A percentile compares a stretch with the other conserved stretches of the same genome.
Evolutionary conservation across 169 alveolate species (phyloP).

Genomic region (Babesia divergens): DNA sequence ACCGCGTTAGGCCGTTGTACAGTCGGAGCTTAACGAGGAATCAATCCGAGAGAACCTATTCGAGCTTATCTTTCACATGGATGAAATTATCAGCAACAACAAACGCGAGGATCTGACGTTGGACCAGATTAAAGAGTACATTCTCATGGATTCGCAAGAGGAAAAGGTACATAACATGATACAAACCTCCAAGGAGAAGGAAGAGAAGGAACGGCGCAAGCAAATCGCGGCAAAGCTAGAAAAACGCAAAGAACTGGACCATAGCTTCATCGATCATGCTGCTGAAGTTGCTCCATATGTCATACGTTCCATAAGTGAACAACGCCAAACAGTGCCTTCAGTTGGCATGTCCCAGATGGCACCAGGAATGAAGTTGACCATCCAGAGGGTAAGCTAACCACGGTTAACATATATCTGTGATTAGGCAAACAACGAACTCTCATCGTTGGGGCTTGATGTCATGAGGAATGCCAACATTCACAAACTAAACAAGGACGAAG

Average conservation of each 20-base stretch:
- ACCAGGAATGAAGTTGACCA: constrained; percentile 20
- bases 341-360: not conserved
- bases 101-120: constrained; percentile 67
- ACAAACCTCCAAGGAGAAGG: constrained; percentile 76
- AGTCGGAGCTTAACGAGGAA: constrained; percentile 67
- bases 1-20: constrained; percentile 22
- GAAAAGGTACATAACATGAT: constrained; percentile 72
- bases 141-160: constrained; percentile 79
- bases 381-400: not conserved
- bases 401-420: not conserved
- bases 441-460: not conserved
- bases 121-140: constrained; percentile 73
- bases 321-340: not conserved
- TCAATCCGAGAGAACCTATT: constrained; percentile 69
- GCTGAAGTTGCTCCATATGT: not conserved
- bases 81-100: constrained; percentile 72
- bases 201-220: constrained; percentile 85
- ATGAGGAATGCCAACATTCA: constrained; percentile 5
- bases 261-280: constrained; percentile 19
- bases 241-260: constrained; percentile 78
- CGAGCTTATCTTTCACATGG: constrained; percentile 75
- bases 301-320: not conserved
- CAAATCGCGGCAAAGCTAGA: constrained; percentile 86
- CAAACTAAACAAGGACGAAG: constrained; percentile 25
- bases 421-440: not conserved